Evolutionary conservation across 2,329 filamentous ascomycete genomes (phyloP).

Genomic region (Curvularia sp.): DNA sequence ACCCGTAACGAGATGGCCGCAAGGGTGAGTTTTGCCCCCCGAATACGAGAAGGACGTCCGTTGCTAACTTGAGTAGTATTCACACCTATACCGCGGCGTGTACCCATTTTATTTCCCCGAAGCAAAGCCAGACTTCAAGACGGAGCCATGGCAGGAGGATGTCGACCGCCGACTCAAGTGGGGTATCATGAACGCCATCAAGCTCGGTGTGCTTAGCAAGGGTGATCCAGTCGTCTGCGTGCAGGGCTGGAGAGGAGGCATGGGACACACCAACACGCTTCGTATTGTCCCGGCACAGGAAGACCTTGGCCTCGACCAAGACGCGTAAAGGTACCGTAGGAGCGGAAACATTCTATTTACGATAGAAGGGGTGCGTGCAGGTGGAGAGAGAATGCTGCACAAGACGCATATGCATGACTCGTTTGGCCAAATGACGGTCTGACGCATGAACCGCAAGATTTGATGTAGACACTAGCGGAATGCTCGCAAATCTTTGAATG

Average conservation of each 20-base stretch:
- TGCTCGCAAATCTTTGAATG: conserved; percentile 24
- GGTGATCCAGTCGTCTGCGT: conserved; percentile 82
- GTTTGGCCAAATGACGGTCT: conserved; percentile 31
- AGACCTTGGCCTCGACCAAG: conserved; percentile 58
- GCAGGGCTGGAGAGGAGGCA: conserved; percentile 89
- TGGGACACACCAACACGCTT: conserved; percentile 87
- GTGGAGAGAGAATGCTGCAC: conserved; percentile 23
- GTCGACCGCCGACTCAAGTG: conserved; percentile 97
- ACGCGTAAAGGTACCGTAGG: conserved; percentile 46
- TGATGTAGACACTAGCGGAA: conserved; percentile 34
- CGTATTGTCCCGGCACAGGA: conserved; percentile 60
- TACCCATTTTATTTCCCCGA: conserved; percentile 97
- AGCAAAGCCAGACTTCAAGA: conserved; percentile 90
- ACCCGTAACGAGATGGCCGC: conserved; percentile 84
- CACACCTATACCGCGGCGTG: conserved; percentile 94
- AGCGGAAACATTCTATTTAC: conserved; percentile 14
- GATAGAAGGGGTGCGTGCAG: conserved; percentile 21
- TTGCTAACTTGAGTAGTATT: conserved; percentile 63
- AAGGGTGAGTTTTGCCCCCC: conserved; percentile 59
- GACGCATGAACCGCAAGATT: conserved; percentile 31
- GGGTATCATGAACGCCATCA: conserved; percentile 86
- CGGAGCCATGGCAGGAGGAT: conserved; percentile 97
- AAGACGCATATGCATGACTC: conserved; percentile 34
- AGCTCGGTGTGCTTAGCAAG: conserved; percentile 75
- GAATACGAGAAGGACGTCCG: neutral